These are phyloP conservation scores for Aspergillus puulaauensis DNA, from an alignment of 2,329 filamentous ascomycete species.

Conservation along the genomic window DNA sequence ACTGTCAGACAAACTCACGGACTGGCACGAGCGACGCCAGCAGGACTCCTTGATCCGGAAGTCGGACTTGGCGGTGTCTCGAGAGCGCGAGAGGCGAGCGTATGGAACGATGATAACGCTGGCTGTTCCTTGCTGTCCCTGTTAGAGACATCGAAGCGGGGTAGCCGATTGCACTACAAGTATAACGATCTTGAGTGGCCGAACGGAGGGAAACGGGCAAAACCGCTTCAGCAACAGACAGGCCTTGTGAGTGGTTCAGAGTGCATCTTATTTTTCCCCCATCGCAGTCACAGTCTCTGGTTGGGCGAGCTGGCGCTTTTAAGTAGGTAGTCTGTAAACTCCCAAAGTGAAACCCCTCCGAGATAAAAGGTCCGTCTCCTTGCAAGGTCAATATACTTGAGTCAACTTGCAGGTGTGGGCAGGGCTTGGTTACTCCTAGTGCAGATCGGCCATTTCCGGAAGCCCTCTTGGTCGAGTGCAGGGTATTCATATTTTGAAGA, in stretches of 20 bases:
- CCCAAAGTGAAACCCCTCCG: background rate
- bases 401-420: constrained; percentile 10
- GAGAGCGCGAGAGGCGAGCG: constrained; percentile 7
- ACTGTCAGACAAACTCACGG: constrained; percentile 11
- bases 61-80: constrained; percentile 10
- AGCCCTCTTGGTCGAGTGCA: background rate
- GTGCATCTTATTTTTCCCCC: background rate
- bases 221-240: constrained; percentile 2
- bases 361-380: constrained; percentile 1
- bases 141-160: constrained; percentile 10
- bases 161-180: constrained; percentile 6
- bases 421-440: background rate
- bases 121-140: constrained; percentile 8
- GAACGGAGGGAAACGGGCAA: constrained; percentile 7
- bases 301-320: constrained; percentile 4
- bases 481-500: background rate
- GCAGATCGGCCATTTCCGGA: background rate
- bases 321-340: background rate
- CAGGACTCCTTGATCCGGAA: background rate
- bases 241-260: background rate
- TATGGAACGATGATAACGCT: background rate
- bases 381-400: constrained; percentile 3
- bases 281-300: background rate
- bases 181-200: constrained; percentile 5
- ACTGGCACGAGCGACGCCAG: constrained; percentile 8